Percentiles rank a stretch among this genome's conserved stretches.
These are phyloP conservation scores for Mangifera indica DNA, from an alignment of 345 rosid species.

Conservation along the genomic window DNA sequence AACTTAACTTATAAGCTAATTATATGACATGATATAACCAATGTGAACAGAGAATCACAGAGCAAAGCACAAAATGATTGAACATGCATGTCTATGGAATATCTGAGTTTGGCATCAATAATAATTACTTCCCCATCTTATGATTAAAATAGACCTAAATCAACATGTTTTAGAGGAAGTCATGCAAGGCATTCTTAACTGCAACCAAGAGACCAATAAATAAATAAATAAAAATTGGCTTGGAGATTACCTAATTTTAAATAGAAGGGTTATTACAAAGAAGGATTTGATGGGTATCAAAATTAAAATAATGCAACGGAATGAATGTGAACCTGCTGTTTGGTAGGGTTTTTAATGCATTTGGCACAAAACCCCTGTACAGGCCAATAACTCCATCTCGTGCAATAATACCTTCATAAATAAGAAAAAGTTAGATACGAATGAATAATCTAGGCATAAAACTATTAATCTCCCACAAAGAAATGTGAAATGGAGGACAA, in stretches of 20 bases:
- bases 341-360: conserved; percentile 87
- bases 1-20: background rate
- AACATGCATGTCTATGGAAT: background rate
- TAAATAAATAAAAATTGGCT: background rate
- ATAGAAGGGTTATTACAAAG: background rate
- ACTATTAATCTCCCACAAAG: background rate
- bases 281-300: background rate
- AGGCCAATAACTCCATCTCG: conserved; percentile 74
- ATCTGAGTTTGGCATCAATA: background rate
- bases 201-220: background rate
- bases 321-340: conserved; percentile 74
- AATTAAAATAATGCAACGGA: background rate
- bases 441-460: background rate
- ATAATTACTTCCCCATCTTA: background rate
- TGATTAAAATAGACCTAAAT: background rate
- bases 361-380: conserved; percentile 91
- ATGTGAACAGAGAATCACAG: background rate
- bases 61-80: background rate
- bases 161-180: background rate
- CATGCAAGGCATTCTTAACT: background rate
- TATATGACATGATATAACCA: no score
- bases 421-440: conserved; percentile 17
- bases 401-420: conserved; percentile 59
- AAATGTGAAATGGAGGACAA: background rate
- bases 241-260: background rate